phyloP scores from a whole-genome alignment of 2,329 filamentous ascomycete genomes.

The Parastagonospora nodorum region DNA sequence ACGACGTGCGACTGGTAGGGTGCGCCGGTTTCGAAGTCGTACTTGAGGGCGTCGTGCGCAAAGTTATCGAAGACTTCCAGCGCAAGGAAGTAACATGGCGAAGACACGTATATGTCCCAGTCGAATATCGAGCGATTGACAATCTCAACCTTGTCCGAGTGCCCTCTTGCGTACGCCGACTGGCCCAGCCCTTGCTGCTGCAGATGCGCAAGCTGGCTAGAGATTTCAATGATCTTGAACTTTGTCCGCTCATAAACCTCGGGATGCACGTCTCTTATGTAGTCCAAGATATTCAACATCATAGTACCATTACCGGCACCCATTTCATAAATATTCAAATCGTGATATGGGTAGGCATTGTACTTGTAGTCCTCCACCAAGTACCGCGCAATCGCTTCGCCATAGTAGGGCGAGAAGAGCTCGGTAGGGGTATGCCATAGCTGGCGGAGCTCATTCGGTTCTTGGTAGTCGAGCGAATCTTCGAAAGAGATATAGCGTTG shows the following conservation, averaged over 20 bases:
- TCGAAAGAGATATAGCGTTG: constrained; percentile 88
- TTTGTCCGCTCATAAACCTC: constrained; percentile 93
- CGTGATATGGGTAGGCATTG: constrained; percentile 91
- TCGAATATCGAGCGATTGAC: constrained; percentile 95
- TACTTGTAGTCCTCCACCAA: constrained; percentile 95
- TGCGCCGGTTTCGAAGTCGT: constrained; percentile 78
- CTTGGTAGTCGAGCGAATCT: constrained; percentile 76
- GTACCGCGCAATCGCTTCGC: constrained; percentile 95
- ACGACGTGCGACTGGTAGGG: constrained; percentile 89
- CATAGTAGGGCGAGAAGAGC: constrained; percentile 94
- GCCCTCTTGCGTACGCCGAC: constrained; percentile 71
- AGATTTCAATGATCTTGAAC: constrained; percentile 97
- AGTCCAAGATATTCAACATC: constrained; percentile 98
- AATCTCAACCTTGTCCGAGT: constrained; percentile 86
- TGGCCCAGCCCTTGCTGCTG: constrained; percentile 74
- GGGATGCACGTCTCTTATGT: constrained; percentile 86
- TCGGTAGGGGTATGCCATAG: constrained; percentile 99
- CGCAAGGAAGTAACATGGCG: constrained; percentile 95
- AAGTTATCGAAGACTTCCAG: constrained; percentile 99
- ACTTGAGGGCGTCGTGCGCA: constrained; percentile 90
- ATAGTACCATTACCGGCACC: constrained; percentile 95
- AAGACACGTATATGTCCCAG: constrained; percentile 85
- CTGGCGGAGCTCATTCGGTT: constrained; percentile 78
- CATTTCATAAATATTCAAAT: constrained; percentile 98
- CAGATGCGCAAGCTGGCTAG: constrained; percentile 74